Evolutionary conservation across 495 filamentous ascomycete genomes (phyloP).

Genomic region (Daldinia bambusicola): DNA sequence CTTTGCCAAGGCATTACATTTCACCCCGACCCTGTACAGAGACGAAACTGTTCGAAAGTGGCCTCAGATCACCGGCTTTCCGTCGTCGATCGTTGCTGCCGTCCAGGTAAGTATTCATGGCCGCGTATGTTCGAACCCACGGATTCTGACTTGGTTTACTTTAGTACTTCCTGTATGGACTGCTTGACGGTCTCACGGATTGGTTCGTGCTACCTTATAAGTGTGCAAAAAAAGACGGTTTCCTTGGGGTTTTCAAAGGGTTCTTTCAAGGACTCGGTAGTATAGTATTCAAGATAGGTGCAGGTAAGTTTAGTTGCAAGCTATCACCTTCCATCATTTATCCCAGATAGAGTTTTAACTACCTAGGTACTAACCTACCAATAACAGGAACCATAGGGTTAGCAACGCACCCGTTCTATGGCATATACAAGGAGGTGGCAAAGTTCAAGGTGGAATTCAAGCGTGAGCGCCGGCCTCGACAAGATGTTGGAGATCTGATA

Average conservation of each 20-base stretch:
- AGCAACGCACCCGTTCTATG: constrained; percentile 65
- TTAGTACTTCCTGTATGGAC: constrained; percentile 58
- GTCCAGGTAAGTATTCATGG: constrained; percentile 50
- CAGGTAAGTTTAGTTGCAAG: constrained; percentile 52
- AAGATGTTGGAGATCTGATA: constrained; percentile 27
- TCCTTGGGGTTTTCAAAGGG: constrained; percentile 65
- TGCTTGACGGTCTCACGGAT: constrained; percentile 60
- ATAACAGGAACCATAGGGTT: constrained; percentile 56
- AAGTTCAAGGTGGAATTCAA: constrained; percentile 40
- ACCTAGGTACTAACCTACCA: constrained; percentile 21
- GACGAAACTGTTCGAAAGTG: constrained; percentile 67
- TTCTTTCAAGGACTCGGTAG: constrained; percentile 66
- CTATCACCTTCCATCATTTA: not conserved
- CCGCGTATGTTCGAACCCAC: no score
- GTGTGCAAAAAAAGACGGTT: constrained; percentile 63
- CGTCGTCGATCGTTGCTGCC: constrained; percentile 64
- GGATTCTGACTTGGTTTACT: constrained; percentile 8
- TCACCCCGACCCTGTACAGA: constrained; percentile 73
- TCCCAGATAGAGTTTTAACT: not conserved
- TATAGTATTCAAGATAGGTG: constrained; percentile 62
- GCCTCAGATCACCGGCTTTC: constrained; percentile 68
- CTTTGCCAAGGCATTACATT: constrained; percentile 73
- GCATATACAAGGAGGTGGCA: constrained; percentile 65
- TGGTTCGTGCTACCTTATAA: constrained; percentile 60
- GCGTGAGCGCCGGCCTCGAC: constrained; percentile 18